Evolutionary conservation across 345 rosid genomes (phyloP).

Genomic region (Boechera stricta): DNA sequence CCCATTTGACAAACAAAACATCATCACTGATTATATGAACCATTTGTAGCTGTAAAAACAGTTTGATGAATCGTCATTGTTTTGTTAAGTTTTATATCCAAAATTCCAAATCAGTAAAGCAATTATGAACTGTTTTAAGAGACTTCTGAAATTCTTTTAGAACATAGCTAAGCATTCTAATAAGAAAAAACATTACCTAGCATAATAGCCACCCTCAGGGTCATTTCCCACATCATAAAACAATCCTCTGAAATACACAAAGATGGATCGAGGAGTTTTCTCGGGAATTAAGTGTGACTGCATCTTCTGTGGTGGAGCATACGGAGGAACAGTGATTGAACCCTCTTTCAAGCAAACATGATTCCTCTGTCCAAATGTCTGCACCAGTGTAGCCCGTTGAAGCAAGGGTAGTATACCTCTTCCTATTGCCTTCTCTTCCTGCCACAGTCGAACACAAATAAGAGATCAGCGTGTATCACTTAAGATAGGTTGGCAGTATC

Average conservation of each 20-base stretch:
- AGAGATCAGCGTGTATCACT: constrained; percentile 12
- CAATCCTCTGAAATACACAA: constrained; percentile 94
- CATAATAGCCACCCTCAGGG: constrained; percentile 99
- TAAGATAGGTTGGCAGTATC: not conserved
- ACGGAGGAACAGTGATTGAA: constrained; percentile 96
- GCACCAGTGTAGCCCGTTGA: constrained; percentile 95
- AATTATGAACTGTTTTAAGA: not conserved
- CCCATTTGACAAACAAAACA: constrained; percentile 23
- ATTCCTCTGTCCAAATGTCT: constrained; percentile 95
- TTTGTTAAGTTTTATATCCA: constrained; percentile 15
- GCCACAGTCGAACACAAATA: constrained; percentile 32
- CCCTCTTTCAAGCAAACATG: constrained; percentile 97
- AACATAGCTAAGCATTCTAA: constrained; percentile 18
- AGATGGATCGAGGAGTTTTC: constrained; percentile 89
- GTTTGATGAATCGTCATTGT: not conserved
- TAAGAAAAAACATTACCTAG: constrained; percentile 62
- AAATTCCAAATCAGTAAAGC: not conserved
- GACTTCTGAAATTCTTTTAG: not conserved
- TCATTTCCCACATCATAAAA: constrained; percentile 97
- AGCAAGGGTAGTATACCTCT: constrained; percentile 90
- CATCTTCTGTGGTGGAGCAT: constrained; percentile 99
- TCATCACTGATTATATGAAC: not conserved
- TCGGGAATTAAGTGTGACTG: constrained; percentile 83
- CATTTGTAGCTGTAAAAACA: not conserved
- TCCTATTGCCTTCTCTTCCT: constrained; percentile 99